Base-by-base conservation (phyloP, 2,329 filamentous ascomycete genomes). In the Trichothecium roseum region DNA sequence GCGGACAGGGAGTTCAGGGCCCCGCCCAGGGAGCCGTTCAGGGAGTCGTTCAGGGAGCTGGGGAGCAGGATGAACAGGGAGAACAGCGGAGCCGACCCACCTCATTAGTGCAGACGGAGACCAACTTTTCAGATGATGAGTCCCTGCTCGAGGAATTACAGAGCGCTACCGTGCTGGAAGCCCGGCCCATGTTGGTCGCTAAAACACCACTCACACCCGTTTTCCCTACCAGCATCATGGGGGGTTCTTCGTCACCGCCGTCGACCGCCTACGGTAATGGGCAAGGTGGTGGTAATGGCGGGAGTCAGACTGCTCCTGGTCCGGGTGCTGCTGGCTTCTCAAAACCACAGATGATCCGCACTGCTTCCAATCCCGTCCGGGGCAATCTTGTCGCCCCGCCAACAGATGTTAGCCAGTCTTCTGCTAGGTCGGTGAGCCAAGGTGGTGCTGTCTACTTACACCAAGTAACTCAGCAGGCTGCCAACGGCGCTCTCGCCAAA, bases 141-240 rank as follows among this genome's bases (percentile, higher is more conserved):
- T 81, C 77, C 13, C 73, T 88, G 42, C 82, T 93, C 73, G 83
- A 93, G 38, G 87, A 94, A 58, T 62, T 94, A 37, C 82, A 85
- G 47, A 82, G 76, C 37, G 87, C 86, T 18, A 87, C 81, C 3
- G 64, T 94, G 14, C 73, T 91, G 51, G 77, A 94, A 60, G 86
- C 86, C n/a, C 81, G 80, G 51, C 81, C 84, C 3, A 75, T 93
- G 43, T 72, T 73, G 2, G 78, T 91, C 8, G 78, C 82, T 16
- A 88, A 87, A 55, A 86, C 86, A n/a, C 84, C 87, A n/a, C 74
- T 82, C 29, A 80, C 74, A 12, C 73, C 82, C 1, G 70, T 78
- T 36, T 75, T 72, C 42, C 62, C 69, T 0, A 56, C 17, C 45
- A 37, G 17, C 37, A 30, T 30, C 40, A 37, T 8, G 34, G 32